A percentile compares a stretch with the other conserved stretches of the same genome.
Evolutionary conservation across 257 asterid species (phyloP).

Genomic region (Przewalskia tangutica): DNA sequence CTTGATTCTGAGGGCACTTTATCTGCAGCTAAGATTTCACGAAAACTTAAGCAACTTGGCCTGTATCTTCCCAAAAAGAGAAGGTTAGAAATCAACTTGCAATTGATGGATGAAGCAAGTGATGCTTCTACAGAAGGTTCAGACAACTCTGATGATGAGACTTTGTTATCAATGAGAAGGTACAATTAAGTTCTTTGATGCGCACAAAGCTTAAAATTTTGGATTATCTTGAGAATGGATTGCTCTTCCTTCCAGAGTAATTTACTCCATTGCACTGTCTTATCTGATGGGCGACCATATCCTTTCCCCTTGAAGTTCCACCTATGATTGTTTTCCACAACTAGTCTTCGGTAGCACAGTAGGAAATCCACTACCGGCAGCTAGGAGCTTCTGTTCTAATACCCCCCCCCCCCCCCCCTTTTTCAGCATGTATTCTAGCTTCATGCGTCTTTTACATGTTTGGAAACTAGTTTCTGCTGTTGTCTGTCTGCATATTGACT

Average conservation of each 20-base stretch:
- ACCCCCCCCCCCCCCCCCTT: not conserved
- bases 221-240: not conserved
- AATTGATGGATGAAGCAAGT: constrained; percentile 41
- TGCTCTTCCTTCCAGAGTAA: not conserved
- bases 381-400: not conserved
- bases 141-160: constrained; percentile 55
- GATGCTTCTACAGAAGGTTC: constrained; percentile 35
- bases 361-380: not conserved
- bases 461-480: not conserved
- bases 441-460: not conserved
- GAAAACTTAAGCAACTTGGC: constrained; percentile 89
- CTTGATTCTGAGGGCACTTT: constrained; percentile 57
- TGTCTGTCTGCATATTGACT: not conserved
- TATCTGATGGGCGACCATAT: not conserved
- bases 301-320: not conserved
- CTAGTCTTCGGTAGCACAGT: not conserved
- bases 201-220: not conserved
- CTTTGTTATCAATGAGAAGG: constrained; percentile 57
- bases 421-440: not conserved
- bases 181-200: constrained; percentile 13
- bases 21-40: constrained; percentile 61
- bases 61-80: constrained; percentile 45
- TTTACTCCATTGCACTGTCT: not conserved
- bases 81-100: constrained; percentile 32
- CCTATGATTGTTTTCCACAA: not conserved